Base-by-base conservation (phyloP, 495 filamentous ascomycete genomes). In the Pyrenula massariospora region DNA sequence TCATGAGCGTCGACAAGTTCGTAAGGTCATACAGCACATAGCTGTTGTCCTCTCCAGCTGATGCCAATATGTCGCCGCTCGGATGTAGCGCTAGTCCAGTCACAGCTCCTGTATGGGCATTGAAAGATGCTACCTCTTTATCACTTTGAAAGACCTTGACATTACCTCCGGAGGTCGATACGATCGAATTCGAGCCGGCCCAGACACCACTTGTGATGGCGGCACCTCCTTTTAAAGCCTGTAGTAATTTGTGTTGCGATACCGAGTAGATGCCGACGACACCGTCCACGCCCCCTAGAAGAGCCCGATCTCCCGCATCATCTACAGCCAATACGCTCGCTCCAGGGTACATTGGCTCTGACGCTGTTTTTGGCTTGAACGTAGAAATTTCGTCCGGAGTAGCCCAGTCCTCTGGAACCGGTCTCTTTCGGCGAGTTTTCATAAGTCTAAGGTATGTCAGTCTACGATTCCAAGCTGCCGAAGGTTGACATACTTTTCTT, bases 1-100 rank as follows among this genome's bases (percentile, higher is more conserved):
- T 89, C 23, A 81, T 83, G 15, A 89, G 80, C 36, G 80, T 76
- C 57, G 82, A 77, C 59, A 80, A 73, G 10, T 74, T 79, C 24
- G 77, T 68, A 57, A 96, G 68, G 66, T 98, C 91, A 66, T 96
- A 96, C 61, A 96, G 81, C 2, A 93, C 82, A 63, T 90, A 93
- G 71, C 88, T 93, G 77, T 96, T 96, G 67, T 98, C 93, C 2
- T 82, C 80, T 53, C 93, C 93, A 24, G 91, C 84, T 0, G 91
- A 96, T 10, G 87, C 91, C 21, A 96, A 72, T 58, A 98, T 84
- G 21, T 89, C 83, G 25, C 84, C 87, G 67, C 86, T 86, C 1
- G 93, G 87, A 68, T 98, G 94, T 2, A 93, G 66, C 20, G 89
- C 81, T 47, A 97, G 68, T 2, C 82, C 86, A 3, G 83, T 89